These are phyloP conservation scores for Chytriomyces hyalinus DNA, from an alignment of 192 early-diverging fungal genomes.

Conservation along the genomic window DNA sequence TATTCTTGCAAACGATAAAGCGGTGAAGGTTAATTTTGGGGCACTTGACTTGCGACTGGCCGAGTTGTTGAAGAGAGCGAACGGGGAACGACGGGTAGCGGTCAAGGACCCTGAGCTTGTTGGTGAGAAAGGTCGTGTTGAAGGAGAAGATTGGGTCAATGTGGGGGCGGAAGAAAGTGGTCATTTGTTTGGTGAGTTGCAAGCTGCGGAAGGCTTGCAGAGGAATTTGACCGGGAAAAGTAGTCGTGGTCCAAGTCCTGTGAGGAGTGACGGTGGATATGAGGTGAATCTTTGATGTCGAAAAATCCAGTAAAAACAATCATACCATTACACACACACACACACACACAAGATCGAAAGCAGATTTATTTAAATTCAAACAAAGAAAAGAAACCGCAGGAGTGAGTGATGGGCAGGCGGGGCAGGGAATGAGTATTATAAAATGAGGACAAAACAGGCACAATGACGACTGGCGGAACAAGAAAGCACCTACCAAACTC, in stretches of 20 bases:
- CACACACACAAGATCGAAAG: too few relatives aligned
- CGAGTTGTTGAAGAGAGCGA: not conserved
- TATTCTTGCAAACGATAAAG: slow-evolving; percentile 4
- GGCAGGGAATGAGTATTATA: too few relatives aligned
- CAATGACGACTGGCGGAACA: too few relatives aligned
- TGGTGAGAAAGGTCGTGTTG: not conserved
- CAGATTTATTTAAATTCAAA: too few relatives aligned
- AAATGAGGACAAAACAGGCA: too few relatives aligned
- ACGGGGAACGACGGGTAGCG: not conserved
- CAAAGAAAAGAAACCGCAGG: too few relatives aligned
- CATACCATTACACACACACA: too few relatives aligned
- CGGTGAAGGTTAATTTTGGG: slow-evolving; percentile 3
- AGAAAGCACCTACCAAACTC: too few relatives aligned
- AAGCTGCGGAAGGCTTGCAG: not conserved
- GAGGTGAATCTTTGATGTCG: not conserved
- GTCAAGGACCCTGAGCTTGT: not conserved
- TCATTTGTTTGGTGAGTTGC: not conserved
- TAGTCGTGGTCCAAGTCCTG: slow-evolving; percentile 1
- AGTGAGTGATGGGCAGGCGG: too few relatives aligned
- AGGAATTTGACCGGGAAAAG: not conserved
- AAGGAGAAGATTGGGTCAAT: slow-evolving; percentile 1
- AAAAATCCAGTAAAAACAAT: not conserved
- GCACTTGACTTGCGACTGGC: slow-evolving; percentile 1
- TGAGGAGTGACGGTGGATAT: not conserved
- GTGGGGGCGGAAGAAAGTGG: not conserved